Evolutionary conservation across 2,329 filamentous ascomycete genomes (phyloP).

Genomic region (Diaporthe capsici): DNA sequence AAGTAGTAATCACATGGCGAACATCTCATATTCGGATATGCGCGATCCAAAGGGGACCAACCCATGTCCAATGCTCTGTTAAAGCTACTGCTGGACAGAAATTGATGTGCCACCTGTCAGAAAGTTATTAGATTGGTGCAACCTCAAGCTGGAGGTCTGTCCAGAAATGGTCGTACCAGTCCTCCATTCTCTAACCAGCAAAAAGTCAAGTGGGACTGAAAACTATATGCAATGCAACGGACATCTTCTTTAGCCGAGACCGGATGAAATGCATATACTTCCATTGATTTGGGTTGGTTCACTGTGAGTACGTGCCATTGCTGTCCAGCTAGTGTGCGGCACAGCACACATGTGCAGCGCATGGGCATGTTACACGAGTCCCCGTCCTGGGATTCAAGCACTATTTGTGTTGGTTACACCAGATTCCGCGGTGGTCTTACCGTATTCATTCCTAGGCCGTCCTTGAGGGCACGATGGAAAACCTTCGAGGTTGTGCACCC

Average conservation of each 20-base stretch:
- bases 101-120: background rate
- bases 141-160: background rate
- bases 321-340: constrained; percentile 1
- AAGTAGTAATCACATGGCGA: background rate
- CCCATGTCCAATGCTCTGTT: background rate
- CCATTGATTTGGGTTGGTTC: background rate
- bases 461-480: background rate
- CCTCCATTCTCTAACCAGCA: background rate
- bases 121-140: background rate
- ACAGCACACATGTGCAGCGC: background rate
- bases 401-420: background rate
- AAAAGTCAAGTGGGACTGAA: background rate
- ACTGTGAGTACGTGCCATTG: background rate
- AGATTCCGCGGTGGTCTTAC: background rate
- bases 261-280: background rate
- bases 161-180: background rate
- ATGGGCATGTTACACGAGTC: background rate
- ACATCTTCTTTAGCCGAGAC: background rate
- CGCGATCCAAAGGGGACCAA: background rate
- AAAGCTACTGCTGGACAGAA: background rate
- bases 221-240: background rate
- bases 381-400: background rate
- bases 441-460: background rate
- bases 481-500: background rate
- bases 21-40: background rate